These are phyloP conservation scores for Lomentospora prolificans DNA, from an alignment of 2,329 filamentous ascomycete species.

Conservation along the genomic window DNA sequence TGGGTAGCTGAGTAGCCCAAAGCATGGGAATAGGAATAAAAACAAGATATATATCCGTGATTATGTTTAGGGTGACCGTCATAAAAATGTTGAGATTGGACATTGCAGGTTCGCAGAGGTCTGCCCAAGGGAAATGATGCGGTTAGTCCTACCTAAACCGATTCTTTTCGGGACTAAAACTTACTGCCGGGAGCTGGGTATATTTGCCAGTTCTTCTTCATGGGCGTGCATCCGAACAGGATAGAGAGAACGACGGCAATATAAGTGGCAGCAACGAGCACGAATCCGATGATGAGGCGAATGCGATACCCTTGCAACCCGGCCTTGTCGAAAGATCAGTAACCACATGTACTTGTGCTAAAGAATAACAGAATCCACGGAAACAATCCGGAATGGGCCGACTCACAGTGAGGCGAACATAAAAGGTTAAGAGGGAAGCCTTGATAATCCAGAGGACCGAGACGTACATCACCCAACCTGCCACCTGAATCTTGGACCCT, in stretches of 20 bases:
- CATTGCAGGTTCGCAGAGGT: constrained; percentile 38
- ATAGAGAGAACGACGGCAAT: constrained; percentile 38
- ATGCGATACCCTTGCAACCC: constrained; percentile 22
- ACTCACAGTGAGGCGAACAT: constrained; percentile 38
- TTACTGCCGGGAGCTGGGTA: constrained; percentile 44
- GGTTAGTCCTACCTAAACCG: too few relatives aligned
- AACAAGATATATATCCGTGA: constrained; percentile 49
- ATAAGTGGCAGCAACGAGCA: constrained; percentile 37
- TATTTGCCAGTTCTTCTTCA: constrained; percentile 49
- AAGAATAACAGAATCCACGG: background rate
- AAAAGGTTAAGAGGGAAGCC: constrained; percentile 45
- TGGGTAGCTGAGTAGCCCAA: constrained; percentile 25
- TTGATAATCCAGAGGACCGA: constrained; percentile 47
- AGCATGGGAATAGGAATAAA: constrained; percentile 46
- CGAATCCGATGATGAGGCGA: constrained; percentile 40
- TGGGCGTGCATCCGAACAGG: constrained; percentile 40
- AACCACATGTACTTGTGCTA: background rate
- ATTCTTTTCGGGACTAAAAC: constrained; percentile 16
- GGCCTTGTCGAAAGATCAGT: background rate
- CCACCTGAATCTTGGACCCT: constrained; percentile 47
- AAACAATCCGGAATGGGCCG: background rate
- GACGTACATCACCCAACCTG: constrained; percentile 46
- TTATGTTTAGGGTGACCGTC: constrained; percentile 41
- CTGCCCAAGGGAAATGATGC: constrained; percentile 15
- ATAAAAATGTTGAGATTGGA: constrained; percentile 40